Conservation (phyloP, 768 basidiomycete genomes). For the Phylloporus sp. region DNA sequence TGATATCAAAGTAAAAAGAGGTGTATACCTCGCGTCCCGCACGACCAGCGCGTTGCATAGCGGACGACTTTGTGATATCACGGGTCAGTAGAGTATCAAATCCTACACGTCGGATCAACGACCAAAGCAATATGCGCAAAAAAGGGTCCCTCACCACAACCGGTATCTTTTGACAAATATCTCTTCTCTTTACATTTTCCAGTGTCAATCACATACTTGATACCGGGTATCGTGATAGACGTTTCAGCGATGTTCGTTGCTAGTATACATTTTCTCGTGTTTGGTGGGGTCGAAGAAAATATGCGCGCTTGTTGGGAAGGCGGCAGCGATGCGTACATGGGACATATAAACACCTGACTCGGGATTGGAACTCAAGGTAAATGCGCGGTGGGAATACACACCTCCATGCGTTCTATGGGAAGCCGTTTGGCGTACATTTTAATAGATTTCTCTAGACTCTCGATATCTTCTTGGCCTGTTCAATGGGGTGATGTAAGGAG, state of each 20-base stretch:
- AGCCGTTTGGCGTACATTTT: constrained; percentile 62
- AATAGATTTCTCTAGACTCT: constrained; percentile 75
- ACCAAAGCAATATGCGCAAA: neutral
- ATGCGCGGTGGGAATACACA: constrained; percentile 24
- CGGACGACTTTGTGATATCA: constrained; percentile 85
- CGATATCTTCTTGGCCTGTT: constrained; percentile 93
- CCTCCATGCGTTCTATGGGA: constrained; percentile 51
- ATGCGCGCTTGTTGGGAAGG: constrained; percentile 72
- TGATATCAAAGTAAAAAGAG: neutral
- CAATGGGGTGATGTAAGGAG: neutral
- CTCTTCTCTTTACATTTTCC: constrained; percentile 96
- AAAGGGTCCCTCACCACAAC: constrained; percentile 50
- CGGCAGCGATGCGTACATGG: constrained; percentile 86
- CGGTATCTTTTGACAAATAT: constrained; percentile 63
- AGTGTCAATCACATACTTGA: constrained; percentile 93
- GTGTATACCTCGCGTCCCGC: constrained; percentile 81
- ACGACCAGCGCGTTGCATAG: constrained; percentile 91
- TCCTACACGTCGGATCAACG: constrained; percentile 40
- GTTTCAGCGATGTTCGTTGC: constrained; percentile 99
- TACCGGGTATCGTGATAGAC: constrained; percentile 93
- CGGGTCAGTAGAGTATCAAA: constrained; percentile 83
- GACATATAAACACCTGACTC: constrained; percentile 61
- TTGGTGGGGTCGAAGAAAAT: constrained; percentile 60
- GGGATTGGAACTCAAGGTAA: constrained; percentile 1
- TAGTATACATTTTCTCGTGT: constrained; percentile 85